Evolutionary conservation across 441 rosid species (phyloP), one percentile per base, ranked within the genome.

Genomic region (Pelargonium exstipulatum): DNA sequence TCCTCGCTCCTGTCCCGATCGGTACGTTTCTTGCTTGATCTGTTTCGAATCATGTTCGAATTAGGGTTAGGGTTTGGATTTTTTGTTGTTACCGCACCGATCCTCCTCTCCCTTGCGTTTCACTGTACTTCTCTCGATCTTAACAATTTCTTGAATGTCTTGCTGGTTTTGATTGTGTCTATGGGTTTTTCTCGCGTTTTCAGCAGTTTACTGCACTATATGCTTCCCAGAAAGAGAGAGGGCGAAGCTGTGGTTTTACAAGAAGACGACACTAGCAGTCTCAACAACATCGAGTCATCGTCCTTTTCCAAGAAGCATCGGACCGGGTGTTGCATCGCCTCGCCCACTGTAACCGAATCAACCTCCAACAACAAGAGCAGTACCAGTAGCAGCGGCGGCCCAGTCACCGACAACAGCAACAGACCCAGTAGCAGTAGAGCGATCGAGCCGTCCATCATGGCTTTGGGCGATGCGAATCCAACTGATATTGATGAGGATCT

Each of bases 401-500:
- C 48, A 70, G 69, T 16, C 68, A 69, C 74, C 63, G 69, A 68
- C 42, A 5, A 37, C 42, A 37, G 42, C 8, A 67, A 48, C 22
- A 68, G 60, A 17, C 62, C 58, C 64, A 62, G 76, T 45, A 70
- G 60, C 62, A 69, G 58, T 29, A 57, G 61, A 66, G 69, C 13
- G 64, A 75, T 66, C 14, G 77, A 69, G 4, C 72, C 67, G 64
- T 53, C 72, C 57, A 79, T 78, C 83, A 90, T 92, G 97, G 85
- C 87, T 76, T 68, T 87, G 43, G 90, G 92, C 66, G 81, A 88
- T 40, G 83, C 81, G 24, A 88, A 83, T 43, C 83, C 83, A 63
- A 77, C 77, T 49, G 96, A 90, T 66, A 92, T 92, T 46, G 96
- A 92, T 77, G 97, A 90, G 71, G 97, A 92, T 86, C 91, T 92